Evolutionary conservation across 768 basidiomycete species (phyloP), one percentile per base, ranked within the genome.

Genomic region (Lentinula guzmanii): DNA sequence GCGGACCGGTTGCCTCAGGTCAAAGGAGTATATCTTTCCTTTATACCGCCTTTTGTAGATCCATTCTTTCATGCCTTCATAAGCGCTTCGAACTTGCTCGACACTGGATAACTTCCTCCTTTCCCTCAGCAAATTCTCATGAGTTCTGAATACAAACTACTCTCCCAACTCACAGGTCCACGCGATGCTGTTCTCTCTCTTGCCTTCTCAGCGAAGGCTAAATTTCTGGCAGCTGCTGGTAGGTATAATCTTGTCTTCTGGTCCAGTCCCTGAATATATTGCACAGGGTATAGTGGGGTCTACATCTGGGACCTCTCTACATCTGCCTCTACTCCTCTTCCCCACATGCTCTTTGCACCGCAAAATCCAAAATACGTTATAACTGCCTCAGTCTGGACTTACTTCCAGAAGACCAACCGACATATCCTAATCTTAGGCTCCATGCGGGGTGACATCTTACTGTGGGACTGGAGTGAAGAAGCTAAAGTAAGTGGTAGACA

Each of bases 151-250:
- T 58, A 58, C 33, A n/a, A 45, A 11, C 42, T 5, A 41, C 21
- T 58, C 41, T 9, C 56, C 18, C 15, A 4, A 11, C 21, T 58
- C 3, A 18, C 39, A 9, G 56, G 56, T 33, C 56, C 37, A 37
- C 42, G 41, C 9, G 56, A 58, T 43, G 56, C 56, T 5, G 42
- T 58, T 10, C 35, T 58, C 11, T 58, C 56, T 58, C 42, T 58
- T 31, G 28, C 56, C 6, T 58, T 58, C 41, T 58, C 56, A 37
- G 56, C 42, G 5, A 45, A 58, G 33, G 56, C 39, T 4, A 18
- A 41, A 24, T 58, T 58, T 28, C 56, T 58, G n/a, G 13, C 56
- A 5, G 42, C 56, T 33, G 33, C 56, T 11, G 56, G 56, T 58
- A 43, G 8, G 56, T 43, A 7, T 58, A 6, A 10, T n/a, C 8